phyloP scores from a whole-genome alignment of 1,139 yeast species.

The Fermentozyma sake region DNA sequence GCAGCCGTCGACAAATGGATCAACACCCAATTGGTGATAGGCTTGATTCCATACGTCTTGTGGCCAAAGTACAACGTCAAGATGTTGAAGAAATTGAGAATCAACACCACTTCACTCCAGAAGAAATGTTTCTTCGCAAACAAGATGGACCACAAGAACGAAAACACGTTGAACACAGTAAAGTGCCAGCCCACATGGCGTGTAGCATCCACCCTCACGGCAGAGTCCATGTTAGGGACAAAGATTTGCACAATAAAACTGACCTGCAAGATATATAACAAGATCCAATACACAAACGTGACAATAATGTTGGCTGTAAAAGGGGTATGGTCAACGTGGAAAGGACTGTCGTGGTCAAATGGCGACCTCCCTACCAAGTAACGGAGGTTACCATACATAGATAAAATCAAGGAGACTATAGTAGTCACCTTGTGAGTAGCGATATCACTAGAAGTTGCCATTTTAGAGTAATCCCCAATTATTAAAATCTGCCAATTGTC shows the following conservation, averaged over 20 bases:
- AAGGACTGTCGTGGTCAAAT: slow-evolving; percentile 40
- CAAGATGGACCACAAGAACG: slow-evolving; percentile 57
- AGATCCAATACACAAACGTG: slow-evolving; percentile 53
- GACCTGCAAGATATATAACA: slow-evolving; percentile 50
- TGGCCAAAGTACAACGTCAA: slow-evolving; percentile 53
- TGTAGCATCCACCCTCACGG: slow-evolving; percentile 23
- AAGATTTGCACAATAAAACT: slow-evolving; percentile 51
- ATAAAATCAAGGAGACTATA: slow-evolving; percentile 46
- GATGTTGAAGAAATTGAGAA: slow-evolving; percentile 57
- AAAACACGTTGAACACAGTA: slow-evolving; percentile 53
- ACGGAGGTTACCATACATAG: slow-evolving; percentile 50
- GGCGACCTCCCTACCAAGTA: slow-evolving; percentile 50
- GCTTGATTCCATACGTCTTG: slow-evolving; percentile 54
- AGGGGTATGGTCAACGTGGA: slow-evolving; percentile 53
- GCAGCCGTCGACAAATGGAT: slow-evolving; percentile 66
- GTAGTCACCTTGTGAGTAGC: slow-evolving; percentile 42
- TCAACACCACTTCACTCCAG: slow-evolving; percentile 51
- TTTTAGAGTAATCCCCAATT: no score
- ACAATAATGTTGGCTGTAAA: slow-evolving; percentile 59
- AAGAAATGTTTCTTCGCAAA: slow-evolving; percentile 56
- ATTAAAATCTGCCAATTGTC: no score
- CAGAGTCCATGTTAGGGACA: slow-evolving; percentile 33
- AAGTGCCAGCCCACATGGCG: slow-evolving; percentile 56
- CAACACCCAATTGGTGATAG: slow-evolving; percentile 48
- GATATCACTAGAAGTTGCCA: no score